A percentile compares a stretch with the other conserved stretches of the same genome.
Conservation (phyloP, 176 grass and related monocot species). For the Stipa capillata region DNA sequence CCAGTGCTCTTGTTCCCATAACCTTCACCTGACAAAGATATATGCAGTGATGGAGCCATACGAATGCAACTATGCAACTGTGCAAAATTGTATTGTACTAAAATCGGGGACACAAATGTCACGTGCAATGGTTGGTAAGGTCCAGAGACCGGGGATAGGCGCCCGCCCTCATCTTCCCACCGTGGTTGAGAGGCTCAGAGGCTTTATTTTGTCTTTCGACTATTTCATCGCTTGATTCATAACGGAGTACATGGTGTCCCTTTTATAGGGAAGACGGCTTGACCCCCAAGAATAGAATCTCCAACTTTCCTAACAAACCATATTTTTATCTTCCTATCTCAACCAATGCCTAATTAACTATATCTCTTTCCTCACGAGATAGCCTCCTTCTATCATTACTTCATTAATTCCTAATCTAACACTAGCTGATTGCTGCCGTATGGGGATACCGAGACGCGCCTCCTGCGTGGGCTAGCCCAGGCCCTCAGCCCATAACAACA, state of each 20-base stretch:
- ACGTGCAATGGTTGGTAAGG: not conserved
- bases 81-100: not conserved
- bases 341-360: no score
- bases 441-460: no score
- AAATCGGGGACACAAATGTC: not conserved
- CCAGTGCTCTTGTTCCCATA: not conserved
- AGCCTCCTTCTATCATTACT: no score
- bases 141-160: not conserved
- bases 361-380: no score
- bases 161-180: not conserved
- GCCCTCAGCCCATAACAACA: not conserved
- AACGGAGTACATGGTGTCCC: no score
- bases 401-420: no score
- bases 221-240: not conserved
- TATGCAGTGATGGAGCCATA: not conserved
- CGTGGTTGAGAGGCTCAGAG: not conserved
- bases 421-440: no score
- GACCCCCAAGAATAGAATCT: no score
- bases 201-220: not conserved
- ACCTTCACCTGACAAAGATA: not conserved
- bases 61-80: slow-evolving; percentile 1
- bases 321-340: no score
- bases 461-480: not conserved
- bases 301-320: no score
- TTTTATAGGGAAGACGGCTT: no score